These are phyloP conservation scores for Zhuliangozyma parablackwelliae DNA, from an alignment of 1,139 yeast species.

Conservation along the genomic window DNA sequence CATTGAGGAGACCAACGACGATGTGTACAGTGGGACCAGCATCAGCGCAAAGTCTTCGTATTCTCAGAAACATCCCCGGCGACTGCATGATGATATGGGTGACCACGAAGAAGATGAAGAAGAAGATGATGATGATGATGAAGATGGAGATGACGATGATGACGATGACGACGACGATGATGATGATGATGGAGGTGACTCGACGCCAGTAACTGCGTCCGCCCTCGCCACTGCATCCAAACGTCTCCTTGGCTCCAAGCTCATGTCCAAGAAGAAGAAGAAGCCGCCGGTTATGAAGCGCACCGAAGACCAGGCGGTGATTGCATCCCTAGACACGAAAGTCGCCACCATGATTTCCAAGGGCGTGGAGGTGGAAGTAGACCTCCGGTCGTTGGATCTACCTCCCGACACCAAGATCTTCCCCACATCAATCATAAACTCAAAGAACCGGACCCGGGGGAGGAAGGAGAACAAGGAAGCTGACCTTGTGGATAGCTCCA, in stretches of 20 bases:
- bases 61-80: too few relatives aligned
- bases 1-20: conserved; percentile 10
- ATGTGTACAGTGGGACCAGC: conserved; percentile 4
- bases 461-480: conserved; percentile 46
- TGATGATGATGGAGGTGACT: not conserved
- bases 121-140: not conserved
- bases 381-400: conserved; percentile 36
- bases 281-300: conserved; percentile 9
- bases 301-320: conserved; percentile 6
- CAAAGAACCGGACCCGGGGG: conserved; percentile 39
- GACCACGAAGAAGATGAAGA: conserved; percentile 7
- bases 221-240: conserved; percentile 36
- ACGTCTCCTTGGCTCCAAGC: conserved; percentile 36
- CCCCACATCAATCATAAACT: conserved; percentile 31
- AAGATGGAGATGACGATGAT: not conserved
- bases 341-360: conserved; percentile 25
- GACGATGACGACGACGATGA: not conserved
- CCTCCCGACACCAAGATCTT: conserved; percentile 39
- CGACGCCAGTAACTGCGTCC: conserved; percentile 10
- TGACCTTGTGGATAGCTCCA: conserved; percentile 37
- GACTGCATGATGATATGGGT: conserved; percentile 11
- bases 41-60: not conserved
- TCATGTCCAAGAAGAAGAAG: conserved; percentile 25
- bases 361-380: conserved; percentile 41
- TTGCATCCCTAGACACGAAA: conserved; percentile 11